Evolutionary conservation across 1,139 yeast genomes (phyloP).

Genomic region (Blastobotrys proliferans): DNA sequence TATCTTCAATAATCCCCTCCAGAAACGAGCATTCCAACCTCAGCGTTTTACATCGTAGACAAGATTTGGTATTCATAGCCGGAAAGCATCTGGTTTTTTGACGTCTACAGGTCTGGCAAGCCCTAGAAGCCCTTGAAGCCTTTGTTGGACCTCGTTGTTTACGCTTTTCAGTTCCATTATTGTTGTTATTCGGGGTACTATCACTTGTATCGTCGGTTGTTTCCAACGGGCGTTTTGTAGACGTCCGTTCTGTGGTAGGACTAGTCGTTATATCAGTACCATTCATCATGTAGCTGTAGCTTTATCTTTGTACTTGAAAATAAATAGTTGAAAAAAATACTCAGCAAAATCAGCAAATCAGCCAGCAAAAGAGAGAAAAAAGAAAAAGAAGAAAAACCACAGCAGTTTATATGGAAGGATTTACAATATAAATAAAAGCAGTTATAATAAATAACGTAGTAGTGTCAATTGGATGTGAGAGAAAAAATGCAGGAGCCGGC

Average conservation of each 20-base stretch:
- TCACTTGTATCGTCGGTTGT: too few species aligned
- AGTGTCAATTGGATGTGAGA: background rate
- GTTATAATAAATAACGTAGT: background rate
- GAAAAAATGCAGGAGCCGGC: background rate
- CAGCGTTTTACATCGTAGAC: conserved; percentile 54
- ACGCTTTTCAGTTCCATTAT: background rate
- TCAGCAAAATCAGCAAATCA: background rate
- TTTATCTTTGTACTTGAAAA: background rate
- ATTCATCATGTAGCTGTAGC: too few species aligned
- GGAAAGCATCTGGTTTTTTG: conserved; percentile 64
- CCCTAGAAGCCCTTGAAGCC: conserved; percentile 55
- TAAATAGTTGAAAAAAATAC: background rate
- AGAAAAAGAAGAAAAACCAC: background rate
- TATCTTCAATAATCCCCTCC: conserved; percentile 19
- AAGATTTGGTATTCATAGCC: conserved; percentile 44
- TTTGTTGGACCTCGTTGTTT: too few species aligned
- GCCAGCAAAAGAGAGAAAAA: background rate
- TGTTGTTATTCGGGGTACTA: background rate
- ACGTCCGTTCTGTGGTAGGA: too few species aligned
- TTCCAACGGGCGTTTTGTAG: too few species aligned
- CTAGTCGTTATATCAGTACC: too few species aligned
- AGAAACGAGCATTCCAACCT: conserved; percentile 49
- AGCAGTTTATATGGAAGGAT: background rate
- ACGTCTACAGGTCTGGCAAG: conserved; percentile 56
- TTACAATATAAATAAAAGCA: background rate